Base-by-base conservation (phyloP, 345 rosid genomes). In the Citrus mangshanensis region DNA sequence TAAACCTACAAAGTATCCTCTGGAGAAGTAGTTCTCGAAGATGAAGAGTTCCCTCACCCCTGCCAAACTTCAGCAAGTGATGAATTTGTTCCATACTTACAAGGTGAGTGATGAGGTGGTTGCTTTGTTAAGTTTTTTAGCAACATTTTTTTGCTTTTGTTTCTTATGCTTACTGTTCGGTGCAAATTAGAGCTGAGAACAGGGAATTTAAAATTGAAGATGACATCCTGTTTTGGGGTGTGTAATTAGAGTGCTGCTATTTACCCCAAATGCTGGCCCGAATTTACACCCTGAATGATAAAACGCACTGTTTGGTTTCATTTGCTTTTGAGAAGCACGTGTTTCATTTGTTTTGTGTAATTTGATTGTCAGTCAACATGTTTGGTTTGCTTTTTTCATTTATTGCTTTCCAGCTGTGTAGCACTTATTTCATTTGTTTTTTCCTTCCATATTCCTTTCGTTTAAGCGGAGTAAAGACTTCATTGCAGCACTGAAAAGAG, bases 1-100 rank as follows among this genome's bases (percentile, higher is more conserved):
- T 86, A 81, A 70, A 28, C 58, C 14, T 65, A 14, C 54, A 28
- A 74, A 69, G 76, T 75, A 77, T 86, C 63, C 85, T 8, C 18
- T 83, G 65, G 85, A 80, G 51, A 78, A 77, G 40, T 77, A 86
- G 37, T 59, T 87, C 73, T 76, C 80, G 18, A 87, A 80, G 72
- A 72, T 89, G 68, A 85, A 63, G 84, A 73, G 55, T 74, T 80
- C 38, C 24, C 88, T 89, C 6, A 83, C 87, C 72, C 85, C 87
- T 12, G 14, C 73, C 76, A 82, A 89, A 83, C 22, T 79, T 40
- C 80, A 35, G 77, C 85, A 84, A 80, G 78, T 82, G 77, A 68
- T 38, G 75, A 76, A 35, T 9, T 66, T 83, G 69, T 84, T 76
- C 80, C 69, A 68, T 32, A 69, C 64, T 9, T 84, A 51, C 73